These are phyloP conservation scores for Populus hybrid DNA, from an alignment of 441 rosid species.

Conservation along the genomic window DNA sequence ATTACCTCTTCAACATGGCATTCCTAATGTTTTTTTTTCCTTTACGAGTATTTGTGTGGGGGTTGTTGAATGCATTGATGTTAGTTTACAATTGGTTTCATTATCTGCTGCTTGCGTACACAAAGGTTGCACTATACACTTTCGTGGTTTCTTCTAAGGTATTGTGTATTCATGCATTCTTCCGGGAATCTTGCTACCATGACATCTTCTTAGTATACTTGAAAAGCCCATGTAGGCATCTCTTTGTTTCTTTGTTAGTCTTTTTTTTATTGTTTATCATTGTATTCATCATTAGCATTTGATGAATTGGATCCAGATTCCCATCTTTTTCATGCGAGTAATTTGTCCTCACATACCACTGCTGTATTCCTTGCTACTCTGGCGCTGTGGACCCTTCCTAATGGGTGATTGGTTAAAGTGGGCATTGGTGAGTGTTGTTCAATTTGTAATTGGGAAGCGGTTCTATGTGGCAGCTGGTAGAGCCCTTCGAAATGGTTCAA, in stretches of 20 bases:
- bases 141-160: neutral
- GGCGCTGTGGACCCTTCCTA: conserved; percentile 95
- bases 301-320: conserved; percentile 61
- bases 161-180: neutral
- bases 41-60: neutral
- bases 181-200: neutral
- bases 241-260: conserved; percentile 3
- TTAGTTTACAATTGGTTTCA: neutral
- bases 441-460: conserved; percentile 95
- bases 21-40: neutral
- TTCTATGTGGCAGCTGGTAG: conserved; percentile 93
- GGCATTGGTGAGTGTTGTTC: conserved; percentile 88
- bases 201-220: neutral
- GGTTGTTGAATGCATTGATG: neutral
- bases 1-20: neutral
- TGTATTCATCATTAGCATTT: conserved; percentile 21
- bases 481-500: conserved; percentile 97
- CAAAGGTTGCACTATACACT: no score
- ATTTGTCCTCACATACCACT: conserved; percentile 85
- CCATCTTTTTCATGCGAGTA: conserved; percentile 82
- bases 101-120: neutral
- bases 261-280: conserved; percentile 4
- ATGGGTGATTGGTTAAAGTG: conserved; percentile 98
- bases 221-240: neutral
- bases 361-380: conserved; percentile 61